These are phyloP conservation scores for Geotrichum macrosporum DNA, from an alignment of 1,139 yeast genomes.

Conservation along the genomic window DNA sequence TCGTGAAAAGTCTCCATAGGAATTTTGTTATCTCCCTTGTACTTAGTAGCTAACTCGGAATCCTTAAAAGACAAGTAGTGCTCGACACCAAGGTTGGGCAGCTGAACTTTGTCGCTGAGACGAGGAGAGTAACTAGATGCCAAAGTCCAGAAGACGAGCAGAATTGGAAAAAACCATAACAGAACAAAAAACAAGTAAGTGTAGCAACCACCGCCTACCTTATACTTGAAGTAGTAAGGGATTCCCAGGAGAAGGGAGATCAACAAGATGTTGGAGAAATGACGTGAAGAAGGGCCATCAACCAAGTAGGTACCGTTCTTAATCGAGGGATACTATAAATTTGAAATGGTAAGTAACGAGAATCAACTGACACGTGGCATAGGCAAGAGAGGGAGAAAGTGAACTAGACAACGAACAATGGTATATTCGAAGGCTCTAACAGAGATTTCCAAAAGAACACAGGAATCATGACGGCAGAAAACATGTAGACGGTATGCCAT, in stretches of 20 bases:
- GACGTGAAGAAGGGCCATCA: constrained; percentile 82
- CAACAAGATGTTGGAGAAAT: constrained; percentile 64
- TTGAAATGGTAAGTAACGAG: background rate
- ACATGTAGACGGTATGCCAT: too few relatives aligned
- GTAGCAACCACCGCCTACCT: constrained; percentile 70
- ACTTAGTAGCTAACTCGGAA: constrained; percentile 64
- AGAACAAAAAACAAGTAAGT: constrained; percentile 51
- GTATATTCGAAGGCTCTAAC: too few relatives aligned
- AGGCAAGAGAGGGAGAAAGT: background rate
- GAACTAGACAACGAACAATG: too few relatives aligned
- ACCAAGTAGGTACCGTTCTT: constrained; percentile 86
- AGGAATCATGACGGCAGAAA: too few relatives aligned
- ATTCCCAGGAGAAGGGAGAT: constrained; percentile 50
- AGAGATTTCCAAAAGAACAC: too few relatives aligned
- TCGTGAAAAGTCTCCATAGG: constrained; percentile 94
- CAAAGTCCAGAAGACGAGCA: constrained; percentile 79
- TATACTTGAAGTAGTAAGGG: constrained; percentile 62
- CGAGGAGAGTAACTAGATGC: constrained; percentile 77
- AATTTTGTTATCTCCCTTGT: constrained; percentile 67
- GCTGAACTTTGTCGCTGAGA: constrained; percentile 67
- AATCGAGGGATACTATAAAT: constrained; percentile 53
- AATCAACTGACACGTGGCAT: background rate
- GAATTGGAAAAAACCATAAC: constrained; percentile 58
- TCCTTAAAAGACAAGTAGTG: constrained; percentile 80
- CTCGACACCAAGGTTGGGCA: constrained; percentile 76